Conservation (phyloP, 2,329 filamentous ascomycete species). For the Ceratocystis colombiana region DNA sequence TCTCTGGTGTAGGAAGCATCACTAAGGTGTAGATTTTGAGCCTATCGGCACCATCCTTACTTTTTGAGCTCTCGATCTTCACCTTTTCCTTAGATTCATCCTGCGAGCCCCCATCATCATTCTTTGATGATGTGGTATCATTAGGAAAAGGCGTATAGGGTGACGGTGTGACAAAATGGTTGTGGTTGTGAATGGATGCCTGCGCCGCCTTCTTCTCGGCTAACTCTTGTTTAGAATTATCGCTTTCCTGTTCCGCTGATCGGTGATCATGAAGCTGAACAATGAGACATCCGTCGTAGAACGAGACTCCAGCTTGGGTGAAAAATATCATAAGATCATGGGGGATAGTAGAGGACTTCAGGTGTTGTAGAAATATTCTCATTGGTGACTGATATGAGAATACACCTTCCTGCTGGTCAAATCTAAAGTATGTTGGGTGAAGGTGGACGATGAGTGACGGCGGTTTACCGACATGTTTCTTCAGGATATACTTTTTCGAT, state of each 20-base stretch:
- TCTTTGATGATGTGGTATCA: slow-evolving; percentile 33
- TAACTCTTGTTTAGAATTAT: slow-evolving; percentile 41
- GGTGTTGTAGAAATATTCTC: slow-evolving; percentile 67
- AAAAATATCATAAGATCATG: slow-evolving; percentile 82
- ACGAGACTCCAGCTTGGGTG: slow-evolving; percentile 57
- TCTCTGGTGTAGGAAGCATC: slow-evolving; percentile 71
- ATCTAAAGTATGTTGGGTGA: slow-evolving; percentile 74
- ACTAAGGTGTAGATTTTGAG: slow-evolving; percentile 67
- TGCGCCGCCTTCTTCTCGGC: slow-evolving; percentile 53
- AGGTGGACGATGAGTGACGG: slow-evolving; percentile 83
- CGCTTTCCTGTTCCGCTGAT: slow-evolving; percentile 51
- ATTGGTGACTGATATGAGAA: slow-evolving; percentile 91
- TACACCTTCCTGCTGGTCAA: slow-evolving; percentile 87
- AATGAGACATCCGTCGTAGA: slow-evolving; percentile 92
- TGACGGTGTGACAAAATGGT: slow-evolving; percentile 80
- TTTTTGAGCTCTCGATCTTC: slow-evolving; percentile 44
- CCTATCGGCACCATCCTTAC: slow-evolving; percentile 43
- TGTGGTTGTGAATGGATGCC: slow-evolving; percentile 88
- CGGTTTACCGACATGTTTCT: slow-evolving; percentile 61
- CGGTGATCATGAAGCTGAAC: slow-evolving; percentile 89
- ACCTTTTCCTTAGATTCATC: slow-evolving; percentile 33
- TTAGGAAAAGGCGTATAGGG: slow-evolving; percentile 64
- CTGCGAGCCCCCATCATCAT: slow-evolving; percentile 27
- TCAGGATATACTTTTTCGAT: slow-evolving; percentile 67
- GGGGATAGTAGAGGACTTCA: slow-evolving; percentile 66